phyloP scores from a whole-genome alignment of 345 rosid genomes.

The Rhodamnia rubescens region DNA sequence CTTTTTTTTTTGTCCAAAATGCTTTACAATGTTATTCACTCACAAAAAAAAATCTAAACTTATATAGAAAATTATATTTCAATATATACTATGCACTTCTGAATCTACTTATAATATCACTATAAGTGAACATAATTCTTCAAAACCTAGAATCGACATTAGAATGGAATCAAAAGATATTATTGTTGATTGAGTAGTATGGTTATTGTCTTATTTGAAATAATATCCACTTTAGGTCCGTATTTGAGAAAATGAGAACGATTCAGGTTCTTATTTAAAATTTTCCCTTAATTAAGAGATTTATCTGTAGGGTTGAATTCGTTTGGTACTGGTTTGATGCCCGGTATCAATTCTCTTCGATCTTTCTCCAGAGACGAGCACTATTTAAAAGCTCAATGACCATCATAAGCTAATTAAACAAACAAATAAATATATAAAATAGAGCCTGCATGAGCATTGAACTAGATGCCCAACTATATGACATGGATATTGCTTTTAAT shows the following conservation, averaged over 20 bases:
- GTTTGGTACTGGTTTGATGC: too few relatives aligned
- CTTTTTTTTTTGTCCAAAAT: too few relatives aligned
- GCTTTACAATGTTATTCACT: neutral
- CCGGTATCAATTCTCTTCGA: neutral
- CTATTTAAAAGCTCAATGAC: neutral
- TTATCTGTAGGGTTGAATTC: too few relatives aligned
- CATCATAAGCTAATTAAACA: neutral
- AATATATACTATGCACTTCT: neutral
- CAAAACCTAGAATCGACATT: too few relatives aligned
- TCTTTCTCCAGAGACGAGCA: neutral
- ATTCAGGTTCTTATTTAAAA: too few relatives aligned
- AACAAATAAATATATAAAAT: neutral
- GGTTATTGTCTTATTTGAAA: too few relatives aligned
- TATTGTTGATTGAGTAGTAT: too few relatives aligned
- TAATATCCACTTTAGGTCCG: too few relatives aligned
- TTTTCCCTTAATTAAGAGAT: too few relatives aligned
- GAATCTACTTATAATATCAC: neutral
- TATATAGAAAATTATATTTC: neutral
- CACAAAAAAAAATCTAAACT: neutral
- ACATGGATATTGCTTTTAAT: neutral
- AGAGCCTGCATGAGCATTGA: neutral
- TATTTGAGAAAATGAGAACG: too few relatives aligned
- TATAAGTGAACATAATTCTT: too few relatives aligned
- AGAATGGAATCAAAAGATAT: too few relatives aligned
- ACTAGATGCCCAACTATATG: neutral